Percentiles rank a stretch among this genome's conserved stretches.
Evolutionary conservation across 257 asterid genomes (phyloP).

Genomic region (Agastache rugosa): DNA sequence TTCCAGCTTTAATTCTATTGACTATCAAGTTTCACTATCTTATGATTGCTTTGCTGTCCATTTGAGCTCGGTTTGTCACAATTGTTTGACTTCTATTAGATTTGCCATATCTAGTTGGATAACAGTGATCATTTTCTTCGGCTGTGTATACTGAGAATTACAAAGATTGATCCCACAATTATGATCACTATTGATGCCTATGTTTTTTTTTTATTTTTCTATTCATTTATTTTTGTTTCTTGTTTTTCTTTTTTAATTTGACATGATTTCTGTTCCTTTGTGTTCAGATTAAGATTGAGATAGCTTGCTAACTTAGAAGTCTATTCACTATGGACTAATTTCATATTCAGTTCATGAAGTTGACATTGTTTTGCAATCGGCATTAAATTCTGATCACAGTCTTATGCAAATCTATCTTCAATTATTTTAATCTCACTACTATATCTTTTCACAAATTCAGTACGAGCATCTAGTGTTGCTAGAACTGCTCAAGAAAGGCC

Average conservation of each 20-base stretch:
- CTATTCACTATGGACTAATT: neutral
- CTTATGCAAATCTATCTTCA: neutral
- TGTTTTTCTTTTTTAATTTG: neutral
- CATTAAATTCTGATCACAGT: neutral
- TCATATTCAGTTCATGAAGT: neutral
- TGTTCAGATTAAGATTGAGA: neutral
- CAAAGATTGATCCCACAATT: neutral
- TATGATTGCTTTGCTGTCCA: neutral
- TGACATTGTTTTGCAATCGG: neutral
- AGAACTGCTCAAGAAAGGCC: slow-evolving; percentile 87
- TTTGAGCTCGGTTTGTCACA: neutral
- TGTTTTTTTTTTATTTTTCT: neutral
- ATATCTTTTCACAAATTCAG: slow-evolving; percentile 42
- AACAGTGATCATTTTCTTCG: too few relatives aligned
- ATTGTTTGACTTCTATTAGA: neutral
- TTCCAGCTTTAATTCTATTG: neutral
- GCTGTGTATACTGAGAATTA: neutral
- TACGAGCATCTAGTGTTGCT: slow-evolving; percentile 70
- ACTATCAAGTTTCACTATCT: neutral
- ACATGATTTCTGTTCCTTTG: neutral
- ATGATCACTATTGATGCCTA: neutral
- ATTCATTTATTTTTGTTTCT: neutral
- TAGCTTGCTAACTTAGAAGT: neutral
- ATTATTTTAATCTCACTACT: neutral
- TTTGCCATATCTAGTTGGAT: neutral